phyloP scores from a whole-genome alignment of 352 stramenopile species.

The Phytophthora pisi region DNA sequence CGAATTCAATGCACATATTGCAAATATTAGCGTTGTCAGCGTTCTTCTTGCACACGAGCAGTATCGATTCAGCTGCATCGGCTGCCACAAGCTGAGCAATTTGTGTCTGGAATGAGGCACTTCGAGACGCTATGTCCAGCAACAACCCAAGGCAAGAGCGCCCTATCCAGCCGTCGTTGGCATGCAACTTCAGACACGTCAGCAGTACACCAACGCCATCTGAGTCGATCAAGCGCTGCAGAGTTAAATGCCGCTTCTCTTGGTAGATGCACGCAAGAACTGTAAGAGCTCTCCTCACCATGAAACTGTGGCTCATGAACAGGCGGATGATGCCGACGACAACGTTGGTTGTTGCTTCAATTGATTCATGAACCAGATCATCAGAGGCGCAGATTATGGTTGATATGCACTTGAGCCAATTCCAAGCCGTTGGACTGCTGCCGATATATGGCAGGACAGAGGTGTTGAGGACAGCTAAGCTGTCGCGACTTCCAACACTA shows the following conservation, averaged over 20 bases:
- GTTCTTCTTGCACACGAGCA: constrained; percentile 22
- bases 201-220: constrained; percentile 24
- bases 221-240: constrained; percentile 22
- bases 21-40: constrained; percentile 18
- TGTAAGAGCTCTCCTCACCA: constrained; percentile 22
- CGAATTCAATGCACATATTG: constrained; percentile 22
- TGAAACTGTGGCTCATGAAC: constrained; percentile 34
- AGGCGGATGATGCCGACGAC: constrained; percentile 20
- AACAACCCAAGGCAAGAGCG: constrained; percentile 18
- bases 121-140: background rate
- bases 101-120: constrained; percentile 11
- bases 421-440: constrained; percentile 20
- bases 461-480: constrained; percentile 19
- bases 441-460: constrained; percentile 11
- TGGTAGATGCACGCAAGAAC: constrained; percentile 20
- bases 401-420: constrained; percentile 30
- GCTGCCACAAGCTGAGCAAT: constrained; percentile 15
- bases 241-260: constrained; percentile 15
- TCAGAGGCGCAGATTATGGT: constrained; percentile 16
- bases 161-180: constrained; percentile 25
- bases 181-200: constrained; percentile 27
- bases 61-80: constrained; percentile 9
- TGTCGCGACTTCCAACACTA: constrained; percentile 3
- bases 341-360: constrained; percentile 6
- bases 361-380: constrained; percentile 9